phyloP scores from a whole-genome alignment of 495 filamentous ascomycete species.

The Friedmanniomyces simplex region DNA sequence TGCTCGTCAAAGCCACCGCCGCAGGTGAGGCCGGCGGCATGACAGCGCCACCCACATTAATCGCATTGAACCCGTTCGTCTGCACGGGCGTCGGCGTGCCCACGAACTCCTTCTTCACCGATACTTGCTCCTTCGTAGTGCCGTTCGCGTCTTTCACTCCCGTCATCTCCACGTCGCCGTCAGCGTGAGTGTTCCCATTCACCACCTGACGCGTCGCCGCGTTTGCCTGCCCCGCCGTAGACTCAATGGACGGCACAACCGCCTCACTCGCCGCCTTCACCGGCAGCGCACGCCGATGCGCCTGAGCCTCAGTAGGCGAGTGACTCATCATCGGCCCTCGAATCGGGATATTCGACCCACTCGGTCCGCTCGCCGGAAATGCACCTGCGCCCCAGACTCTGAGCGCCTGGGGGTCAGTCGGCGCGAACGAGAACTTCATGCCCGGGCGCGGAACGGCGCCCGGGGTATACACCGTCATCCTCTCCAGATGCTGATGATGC shows the following conservation, averaged over 20 bases:
- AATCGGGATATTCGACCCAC: conserved; percentile 4
- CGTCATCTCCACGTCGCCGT: background rate
- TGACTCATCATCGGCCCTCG: conserved; percentile 9
- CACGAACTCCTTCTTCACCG: background rate
- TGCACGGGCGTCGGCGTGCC: background rate
- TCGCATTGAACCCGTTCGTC: background rate
- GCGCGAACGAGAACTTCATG: conserved; percentile 20
- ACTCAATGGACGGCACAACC: background rate
- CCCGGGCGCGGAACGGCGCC: background rate
- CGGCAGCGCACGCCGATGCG: background rate
- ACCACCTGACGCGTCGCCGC: background rate
- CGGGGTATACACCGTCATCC: background rate
- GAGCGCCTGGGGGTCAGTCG: background rate
- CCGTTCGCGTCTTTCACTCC: background rate
- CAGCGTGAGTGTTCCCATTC: background rate
- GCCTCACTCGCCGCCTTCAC: background rate
- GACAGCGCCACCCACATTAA: background rate
- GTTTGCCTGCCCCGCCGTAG: background rate
- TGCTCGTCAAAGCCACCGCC: background rate
- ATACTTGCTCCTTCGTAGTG: background rate
- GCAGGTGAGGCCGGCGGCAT: background rate
- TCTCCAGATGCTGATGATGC: conserved; percentile 1
- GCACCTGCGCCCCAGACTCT: conserved; percentile 5
- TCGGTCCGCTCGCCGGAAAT: background rate
- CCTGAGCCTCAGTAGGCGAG: background rate